Evolutionary conservation across 305 asterid species (phyloP).

Genomic region (Euphrasia arctica): DNA sequence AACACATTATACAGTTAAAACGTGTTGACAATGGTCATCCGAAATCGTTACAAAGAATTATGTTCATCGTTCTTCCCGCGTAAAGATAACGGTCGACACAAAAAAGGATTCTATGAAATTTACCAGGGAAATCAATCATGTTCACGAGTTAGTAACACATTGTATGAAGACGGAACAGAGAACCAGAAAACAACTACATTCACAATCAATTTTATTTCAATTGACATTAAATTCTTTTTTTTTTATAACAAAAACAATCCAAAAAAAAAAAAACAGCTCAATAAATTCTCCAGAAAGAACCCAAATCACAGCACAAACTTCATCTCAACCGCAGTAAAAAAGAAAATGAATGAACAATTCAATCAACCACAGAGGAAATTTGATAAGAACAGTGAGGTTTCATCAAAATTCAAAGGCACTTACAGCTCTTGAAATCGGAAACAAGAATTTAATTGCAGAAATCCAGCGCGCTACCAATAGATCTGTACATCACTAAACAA

Average conservation of each 20-base stretch:
- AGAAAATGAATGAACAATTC: background rate
- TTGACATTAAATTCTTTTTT: too few species aligned
- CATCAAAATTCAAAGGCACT: background rate
- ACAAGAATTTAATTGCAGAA: background rate
- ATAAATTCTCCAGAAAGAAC: background rate
- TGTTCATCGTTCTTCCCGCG: background rate
- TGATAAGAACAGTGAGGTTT: too few species aligned
- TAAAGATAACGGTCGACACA: background rate
- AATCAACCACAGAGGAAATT: too few species aligned
- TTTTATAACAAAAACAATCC: too few species aligned
- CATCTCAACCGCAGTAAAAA: slow-evolving; percentile 3
- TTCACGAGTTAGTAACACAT: background rate
- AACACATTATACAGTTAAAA: background rate
- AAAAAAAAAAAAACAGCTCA: too few species aligned
- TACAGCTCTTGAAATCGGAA: slow-evolving; percentile 22
- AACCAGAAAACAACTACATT: slow-evolving; percentile 14
- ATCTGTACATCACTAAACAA: too few species aligned
- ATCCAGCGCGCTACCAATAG: slow-evolving; percentile 22
- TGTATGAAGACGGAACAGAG: slow-evolving; percentile 7
- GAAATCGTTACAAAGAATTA: background rate
- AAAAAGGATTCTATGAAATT: background rate
- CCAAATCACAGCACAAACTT: background rate
- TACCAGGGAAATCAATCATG: background rate
- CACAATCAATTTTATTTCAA: background rate
- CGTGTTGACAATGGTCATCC: background rate